Evolutionary conservation across 352 stramenopile genomes (phyloP), one percentile per base, ranked within the genome.

Genomic region (Phytophthora gonapodyides): DNA sequence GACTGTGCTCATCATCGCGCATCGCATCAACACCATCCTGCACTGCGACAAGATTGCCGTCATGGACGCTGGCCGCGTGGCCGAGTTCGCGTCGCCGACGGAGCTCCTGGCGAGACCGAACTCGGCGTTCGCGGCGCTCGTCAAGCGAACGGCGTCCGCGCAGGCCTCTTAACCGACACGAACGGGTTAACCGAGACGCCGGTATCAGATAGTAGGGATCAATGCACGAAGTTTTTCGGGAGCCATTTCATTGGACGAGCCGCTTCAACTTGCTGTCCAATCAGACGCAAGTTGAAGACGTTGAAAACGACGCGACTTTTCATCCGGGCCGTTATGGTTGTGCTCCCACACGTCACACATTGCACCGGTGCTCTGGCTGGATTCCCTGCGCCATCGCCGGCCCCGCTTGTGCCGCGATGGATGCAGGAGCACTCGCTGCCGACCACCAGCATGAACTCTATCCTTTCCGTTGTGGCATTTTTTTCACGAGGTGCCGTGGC

Each of bases 51-150:
- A 53, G 30, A 53, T 97, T 97, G 24, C 72, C n/a, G 57, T 45
- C 50, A 63, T 56, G 50, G 61, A 97, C 53, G 49, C 82, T 16
- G 97, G 97, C 1, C 66, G 54, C 21, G 80, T 90, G 7, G 85
- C 76, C 7, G 91, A 98, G 67, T 93, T 89, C 54, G 95, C 78
- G 13, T 45, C 77, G 2, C 90, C 93, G 2, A 15, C 36, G 5
- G 69, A 88, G 9, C 66, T 98, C 6, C 59, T 98, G 34, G 19
- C 34, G 2, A 58, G 48, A 27, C 47, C 45, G 16, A 49, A 64
- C 13, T 63, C 63, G 10, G 41, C 72, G 6, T 88, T 87, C 59
- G 48, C 63, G 2, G 55, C 62, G 15, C 65, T 87, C 4, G 47
- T 48, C 1, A 64, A 67, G 46, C 57, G 66, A 2, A 33, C 41